Evolutionary conservation across 129 eudicot genomes (phyloP).

Genomic region (Flaveria robusta): DNA sequence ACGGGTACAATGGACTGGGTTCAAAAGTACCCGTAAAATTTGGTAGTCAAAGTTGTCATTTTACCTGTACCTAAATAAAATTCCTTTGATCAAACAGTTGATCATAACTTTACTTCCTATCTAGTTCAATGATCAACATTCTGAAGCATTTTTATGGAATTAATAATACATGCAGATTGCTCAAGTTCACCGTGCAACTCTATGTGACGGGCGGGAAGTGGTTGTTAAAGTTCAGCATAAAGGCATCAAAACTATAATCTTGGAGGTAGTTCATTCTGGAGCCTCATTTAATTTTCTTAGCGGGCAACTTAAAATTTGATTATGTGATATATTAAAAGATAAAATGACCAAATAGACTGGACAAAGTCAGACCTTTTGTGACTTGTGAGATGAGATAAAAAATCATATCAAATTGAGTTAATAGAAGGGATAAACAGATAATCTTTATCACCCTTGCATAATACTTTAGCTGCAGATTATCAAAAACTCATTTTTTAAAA

Average conservation of each 20-base stretch:
- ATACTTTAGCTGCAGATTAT: not conserved
- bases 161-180: conserved; percentile 63
- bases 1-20: conserved; percentile 2
- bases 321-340: not conserved
- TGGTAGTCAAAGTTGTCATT: not conserved
- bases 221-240: conserved; percentile 98
- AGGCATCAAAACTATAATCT: conserved; percentile 74
- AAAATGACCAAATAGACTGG: not conserved
- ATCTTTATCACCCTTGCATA: not conserved
- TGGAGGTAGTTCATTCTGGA: conserved; percentile 60
- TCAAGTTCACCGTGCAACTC: conserved; percentile 97
- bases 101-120: not conserved
- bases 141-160: not conserved
- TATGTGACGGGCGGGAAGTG: conserved; percentile 79
- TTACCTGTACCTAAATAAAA: not conserved
- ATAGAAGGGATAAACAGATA: not conserved
- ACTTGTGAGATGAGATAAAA: not conserved
- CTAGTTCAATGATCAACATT: not conserved
- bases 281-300: not conserved
- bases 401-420: not conserved
- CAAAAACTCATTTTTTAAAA: not conserved
- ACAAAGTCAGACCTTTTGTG: not conserved
- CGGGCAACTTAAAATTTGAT: not conserved
- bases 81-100: not conserved
- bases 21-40: not conserved